A percentile compares a stretch with the other conserved stretches of the same genome.
Evolutionary conservation across 2,329 filamentous ascomycete species (phyloP).

Genomic region (Colletotrichum tofieldiae): DNA sequence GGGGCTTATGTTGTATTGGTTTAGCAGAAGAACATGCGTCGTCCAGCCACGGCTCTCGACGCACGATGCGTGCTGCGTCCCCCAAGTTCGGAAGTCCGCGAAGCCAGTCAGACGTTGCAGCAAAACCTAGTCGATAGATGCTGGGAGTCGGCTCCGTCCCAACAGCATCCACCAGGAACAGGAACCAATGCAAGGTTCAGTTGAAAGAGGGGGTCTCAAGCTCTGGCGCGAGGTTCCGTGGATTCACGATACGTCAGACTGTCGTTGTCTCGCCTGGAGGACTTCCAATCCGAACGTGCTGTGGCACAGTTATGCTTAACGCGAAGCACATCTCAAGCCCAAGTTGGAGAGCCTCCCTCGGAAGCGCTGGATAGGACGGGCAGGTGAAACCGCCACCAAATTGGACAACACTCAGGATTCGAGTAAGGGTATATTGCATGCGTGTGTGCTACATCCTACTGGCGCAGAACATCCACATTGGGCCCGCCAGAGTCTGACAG

Average conservation of each 20-base stretch:
- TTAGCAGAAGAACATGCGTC: background rate
- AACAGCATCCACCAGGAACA: background rate
- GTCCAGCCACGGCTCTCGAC: background rate
- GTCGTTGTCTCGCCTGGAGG: background rate
- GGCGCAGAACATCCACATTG: background rate
- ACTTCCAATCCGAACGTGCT: background rate
- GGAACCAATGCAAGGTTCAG: background rate
- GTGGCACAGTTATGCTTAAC: background rate
- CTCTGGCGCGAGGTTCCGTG: background rate
- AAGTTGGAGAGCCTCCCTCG: conserved; percentile 1
- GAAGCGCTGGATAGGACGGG: background rate
- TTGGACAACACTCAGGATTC: background rate
- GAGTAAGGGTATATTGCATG: background rate
- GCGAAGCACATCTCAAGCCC: background rate
- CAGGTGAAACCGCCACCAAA: conserved; percentile 18
- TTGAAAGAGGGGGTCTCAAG: background rate
- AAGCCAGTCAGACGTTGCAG: background rate
- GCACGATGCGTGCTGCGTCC: background rate
- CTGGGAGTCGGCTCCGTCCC: background rate
- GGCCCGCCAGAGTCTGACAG: conserved; percentile 1
- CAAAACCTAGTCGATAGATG: no score
- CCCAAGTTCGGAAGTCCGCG: conserved; percentile 3
- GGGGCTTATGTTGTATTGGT: background rate
- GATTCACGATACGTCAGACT: background rate
- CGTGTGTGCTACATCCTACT: background rate